phyloP scores from a whole-genome alignment of 345 rosid genomes.

The Rhodamnia rubescens region DNA sequence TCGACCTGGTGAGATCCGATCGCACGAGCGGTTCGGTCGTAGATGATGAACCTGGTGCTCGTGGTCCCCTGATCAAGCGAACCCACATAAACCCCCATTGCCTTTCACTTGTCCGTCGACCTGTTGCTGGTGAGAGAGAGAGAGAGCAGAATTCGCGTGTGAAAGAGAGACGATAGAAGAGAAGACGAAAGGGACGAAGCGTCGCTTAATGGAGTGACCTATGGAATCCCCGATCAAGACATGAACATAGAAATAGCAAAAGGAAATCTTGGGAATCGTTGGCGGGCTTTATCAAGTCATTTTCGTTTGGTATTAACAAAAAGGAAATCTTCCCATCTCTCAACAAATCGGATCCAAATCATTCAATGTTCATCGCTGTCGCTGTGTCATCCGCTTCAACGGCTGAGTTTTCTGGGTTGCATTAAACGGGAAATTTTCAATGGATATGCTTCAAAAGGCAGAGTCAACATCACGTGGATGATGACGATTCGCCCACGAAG shows the following conservation, averaged over 20 bases:
- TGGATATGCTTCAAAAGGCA: background rate
- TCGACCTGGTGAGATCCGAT: constrained; percentile 89
- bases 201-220: background rate
- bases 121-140: background rate
- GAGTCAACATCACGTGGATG: background rate
- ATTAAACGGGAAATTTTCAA: background rate
- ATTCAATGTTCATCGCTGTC: background rate
- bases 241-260: background rate
- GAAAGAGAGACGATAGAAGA: background rate
- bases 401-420: background rate
- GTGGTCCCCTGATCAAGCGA: constrained; percentile 94
- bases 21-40: constrained; percentile 32
- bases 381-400: background rate
- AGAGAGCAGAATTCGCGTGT: background rate
- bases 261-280: background rate
- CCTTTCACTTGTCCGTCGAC: background rate
- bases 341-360: background rate
- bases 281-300: background rate
- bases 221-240: background rate
- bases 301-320: background rate
- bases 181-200: background rate
- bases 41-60: constrained; percentile 87
- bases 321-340: background rate
- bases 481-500: background rate
- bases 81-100: constrained; percentile 31